These are phyloP conservation scores for Skeletonema tropicum DNA, from an alignment of 108 stramenopile species.

Conservation along the genomic window DNA sequence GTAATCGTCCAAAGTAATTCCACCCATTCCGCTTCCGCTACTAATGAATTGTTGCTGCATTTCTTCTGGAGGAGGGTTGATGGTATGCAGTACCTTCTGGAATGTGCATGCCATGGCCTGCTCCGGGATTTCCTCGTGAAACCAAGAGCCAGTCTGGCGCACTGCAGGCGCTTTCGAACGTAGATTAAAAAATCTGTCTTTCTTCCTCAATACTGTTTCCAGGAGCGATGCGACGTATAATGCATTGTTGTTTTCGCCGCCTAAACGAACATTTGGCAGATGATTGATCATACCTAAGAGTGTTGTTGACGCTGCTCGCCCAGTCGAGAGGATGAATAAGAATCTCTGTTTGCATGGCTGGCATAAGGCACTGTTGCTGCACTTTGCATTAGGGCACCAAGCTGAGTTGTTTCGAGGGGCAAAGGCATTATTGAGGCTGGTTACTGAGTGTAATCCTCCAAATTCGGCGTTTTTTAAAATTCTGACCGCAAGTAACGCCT, in stretches of 20 bases:
- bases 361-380: constrained; percentile 22
- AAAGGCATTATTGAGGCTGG: too few species aligned
- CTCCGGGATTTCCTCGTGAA: constrained; percentile 10
- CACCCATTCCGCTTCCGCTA: not conserved
- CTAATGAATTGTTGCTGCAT: constrained; percentile 7
- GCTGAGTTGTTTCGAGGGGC: not conserved
- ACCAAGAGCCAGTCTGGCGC: not conserved
- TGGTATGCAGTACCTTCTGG: constrained; percentile 33
- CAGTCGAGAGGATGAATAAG: constrained; percentile 41
- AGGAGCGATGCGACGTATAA: constrained; percentile 21
- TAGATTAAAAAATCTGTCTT: not conserved
- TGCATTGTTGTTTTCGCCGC: constrained; percentile 46
- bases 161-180: not conserved
- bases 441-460: too few species aligned
- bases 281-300: constrained; percentile 43
- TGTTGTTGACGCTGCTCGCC: constrained; percentile 46
- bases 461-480: too few species aligned
- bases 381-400: constrained; percentile 30
- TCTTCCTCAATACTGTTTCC: not conserved
- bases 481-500: too few species aligned
- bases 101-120: constrained; percentile 15
- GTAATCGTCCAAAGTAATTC: constrained; percentile 1
- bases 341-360: constrained; percentile 40
- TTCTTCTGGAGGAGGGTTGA: constrained; percentile 36
- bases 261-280: constrained; percentile 38